These are phyloP conservation scores for Samsoniella hepiali DNA, from an alignment of 2,329 filamentous ascomycete species.

Conservation along the genomic window DNA sequence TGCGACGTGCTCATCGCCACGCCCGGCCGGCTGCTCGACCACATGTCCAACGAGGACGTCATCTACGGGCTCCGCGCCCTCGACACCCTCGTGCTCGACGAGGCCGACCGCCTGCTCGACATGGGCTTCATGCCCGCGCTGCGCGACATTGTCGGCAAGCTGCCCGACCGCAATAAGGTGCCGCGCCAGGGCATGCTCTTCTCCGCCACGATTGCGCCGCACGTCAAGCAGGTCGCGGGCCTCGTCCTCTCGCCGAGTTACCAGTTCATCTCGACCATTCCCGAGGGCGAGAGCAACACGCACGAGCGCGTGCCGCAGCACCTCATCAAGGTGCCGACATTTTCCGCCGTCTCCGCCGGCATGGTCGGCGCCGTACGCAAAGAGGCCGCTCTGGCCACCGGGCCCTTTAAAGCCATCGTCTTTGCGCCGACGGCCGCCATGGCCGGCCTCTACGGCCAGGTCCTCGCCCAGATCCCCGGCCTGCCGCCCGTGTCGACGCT, in stretches of 20 bases:
- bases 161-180: conserved; percentile 60
- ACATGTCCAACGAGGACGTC: conserved; percentile 70
- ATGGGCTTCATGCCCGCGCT: conserved; percentile 80
- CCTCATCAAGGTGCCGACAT: conserved; percentile 62
- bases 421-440: conserved; percentile 65
- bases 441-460: conserved; percentile 48
- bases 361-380: conserved; percentile 55
- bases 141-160: conserved; percentile 68
- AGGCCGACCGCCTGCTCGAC: conserved; percentile 78
- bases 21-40: conserved; percentile 74
- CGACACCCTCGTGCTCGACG: conserved; percentile 79
- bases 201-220: conserved; percentile 77
- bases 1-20: conserved; percentile 81
- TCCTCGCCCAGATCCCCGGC: conserved; percentile 40
- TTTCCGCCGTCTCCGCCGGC: conserved; percentile 63
- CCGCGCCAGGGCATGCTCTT: conserved; percentile 75
- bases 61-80: conserved; percentile 63
- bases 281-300: conserved; percentile 70
- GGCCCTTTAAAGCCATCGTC: conserved; percentile 76
- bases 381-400: conserved; percentile 38
- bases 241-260: conserved; percentile 67
- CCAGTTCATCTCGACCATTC: conserved; percentile 78
- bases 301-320: conserved; percentile 75
- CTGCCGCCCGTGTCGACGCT: conserved; percentile 44
- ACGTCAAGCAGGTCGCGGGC: conserved; percentile 72